Evolutionary conservation across 805 yeast species (phyloP), one percentile per base, ranked within the genome.

Genomic region (Yarrowia yakushimensis): DNA sequence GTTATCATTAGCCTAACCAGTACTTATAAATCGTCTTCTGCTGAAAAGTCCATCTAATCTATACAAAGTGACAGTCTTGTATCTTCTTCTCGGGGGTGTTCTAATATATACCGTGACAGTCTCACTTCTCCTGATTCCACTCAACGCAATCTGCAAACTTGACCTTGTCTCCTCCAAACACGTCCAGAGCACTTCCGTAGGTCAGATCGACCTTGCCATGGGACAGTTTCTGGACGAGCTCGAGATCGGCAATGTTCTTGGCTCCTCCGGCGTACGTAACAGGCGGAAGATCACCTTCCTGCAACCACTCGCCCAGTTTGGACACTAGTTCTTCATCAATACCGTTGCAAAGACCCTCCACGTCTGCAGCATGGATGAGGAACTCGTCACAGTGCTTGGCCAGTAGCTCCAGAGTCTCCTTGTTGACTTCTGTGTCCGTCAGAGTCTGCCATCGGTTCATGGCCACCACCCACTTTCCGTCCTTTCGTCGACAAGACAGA

Each of bases 211-310:
- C 97, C 69, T 82, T 86, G 2, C 96, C 96, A 2, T 75, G 69
- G 71, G 97, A 90, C 69, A 94, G 76, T 45, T 72, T 65, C 10
- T 84, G 73, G 2, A 94, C 98, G 25, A 80, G 75, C 5, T 76
- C 78, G 66, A 94, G 79, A 71, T 94, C 99, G 0, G 75, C 72
- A 0, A 88, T 71, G 71, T 82, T 81, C 68, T 84, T 86, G 25
- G 97, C 99, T 3, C 99, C 99, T 13, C 99, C 99, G 30, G 99
- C 99, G 73, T 94, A 94, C 2, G 93, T 96, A 4, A 90, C 84
- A 33, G 88, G 91, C 7, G 43, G 42, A 22, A 52, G 33, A 17
- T 52, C 9, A 1, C 88, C 79, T 11, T 31, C 37, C 27, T 80
- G 82, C 17, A 78, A 74, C 98, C 98, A 94, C 67, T 86, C 83